Conservation (phyloP, 257 asterid species). For the Salvia miltiorrhiza region DNA sequence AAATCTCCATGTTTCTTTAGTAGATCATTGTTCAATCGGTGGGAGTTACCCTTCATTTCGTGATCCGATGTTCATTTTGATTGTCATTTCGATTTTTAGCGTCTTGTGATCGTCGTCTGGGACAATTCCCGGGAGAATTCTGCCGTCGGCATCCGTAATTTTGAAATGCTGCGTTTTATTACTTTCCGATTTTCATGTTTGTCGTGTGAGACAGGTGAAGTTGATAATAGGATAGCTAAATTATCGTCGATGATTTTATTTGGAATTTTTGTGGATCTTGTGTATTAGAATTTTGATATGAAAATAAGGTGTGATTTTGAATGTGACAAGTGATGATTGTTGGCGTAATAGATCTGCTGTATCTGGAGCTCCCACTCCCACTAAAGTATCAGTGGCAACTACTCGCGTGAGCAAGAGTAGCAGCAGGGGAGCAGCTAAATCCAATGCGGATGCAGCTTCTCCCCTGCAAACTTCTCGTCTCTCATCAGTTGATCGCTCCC, state of each 20-base stretch:
- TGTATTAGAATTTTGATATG: not conserved
- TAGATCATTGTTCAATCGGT: constrained; percentile 9
- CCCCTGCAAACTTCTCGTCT: constrained; percentile 51
- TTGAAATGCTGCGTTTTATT: constrained; percentile 14
- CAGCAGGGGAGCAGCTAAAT: constrained; percentile 63
- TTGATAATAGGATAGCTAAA: not conserved
- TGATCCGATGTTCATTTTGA: constrained; percentile 8
- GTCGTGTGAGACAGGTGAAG: not conserved
- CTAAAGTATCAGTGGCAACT: constrained; percentile 49
- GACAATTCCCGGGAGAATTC: not conserved
- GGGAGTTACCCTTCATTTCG: not conserved
- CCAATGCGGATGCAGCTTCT: constrained; percentile 64
- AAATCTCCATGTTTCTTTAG: constrained; percentile 22
- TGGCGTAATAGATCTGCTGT: constrained; percentile 52
- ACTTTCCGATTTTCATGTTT: not conserved
- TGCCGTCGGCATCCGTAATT: constrained; percentile 19
- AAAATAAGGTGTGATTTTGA: constrained; percentile 1
- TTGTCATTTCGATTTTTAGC: not conserved
- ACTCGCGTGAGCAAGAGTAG: constrained; percentile 48
- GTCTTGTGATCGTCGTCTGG: not conserved
- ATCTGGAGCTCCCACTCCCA: constrained; percentile 68
- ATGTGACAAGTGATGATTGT: not conserved
- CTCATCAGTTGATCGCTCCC: constrained; percentile 59
- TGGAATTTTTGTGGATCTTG: constrained; percentile 12
- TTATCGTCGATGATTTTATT: not conserved